These are phyloP conservation scores for Arthrobotrys conoides DNA, from an alignment of 2,329 filamentous ascomycete genomes.

Conservation along the genomic window DNA sequence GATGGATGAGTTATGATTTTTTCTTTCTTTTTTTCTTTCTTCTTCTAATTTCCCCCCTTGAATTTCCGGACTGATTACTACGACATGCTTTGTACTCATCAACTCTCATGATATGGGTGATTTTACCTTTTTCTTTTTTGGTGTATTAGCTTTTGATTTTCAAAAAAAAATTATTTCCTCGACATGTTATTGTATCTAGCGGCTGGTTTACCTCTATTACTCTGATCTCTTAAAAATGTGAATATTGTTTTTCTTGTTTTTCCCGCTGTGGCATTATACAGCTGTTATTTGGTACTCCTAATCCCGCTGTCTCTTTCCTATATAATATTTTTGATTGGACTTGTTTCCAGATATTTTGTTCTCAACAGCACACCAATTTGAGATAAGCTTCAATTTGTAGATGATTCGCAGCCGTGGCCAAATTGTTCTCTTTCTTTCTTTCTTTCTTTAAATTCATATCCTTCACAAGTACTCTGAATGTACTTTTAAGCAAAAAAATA, in stretches of 20 bases:
- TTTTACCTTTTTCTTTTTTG: not conserved
- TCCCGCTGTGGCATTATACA: too few species aligned
- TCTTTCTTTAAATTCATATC: not conserved
- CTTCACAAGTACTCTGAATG: not conserved
- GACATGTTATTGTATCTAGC: constrained; percentile 53
- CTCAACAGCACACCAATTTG: not conserved
- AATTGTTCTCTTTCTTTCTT: not conserved
- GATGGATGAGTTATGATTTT: constrained; percentile 51
- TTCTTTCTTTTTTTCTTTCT: too few species aligned
- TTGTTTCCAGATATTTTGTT: not conserved
- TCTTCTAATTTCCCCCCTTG: constrained; percentile 8
- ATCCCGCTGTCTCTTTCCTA: not conserved
- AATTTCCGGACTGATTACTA: not conserved
- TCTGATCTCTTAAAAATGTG: constrained; percentile 35
- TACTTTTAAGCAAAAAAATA: not conserved
- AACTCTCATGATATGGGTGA: not conserved
- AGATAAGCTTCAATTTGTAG: not conserved
- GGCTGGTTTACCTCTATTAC: constrained; percentile 40
- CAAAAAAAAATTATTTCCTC: constrained; percentile 28
- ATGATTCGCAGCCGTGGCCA: not conserved
- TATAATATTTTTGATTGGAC: constrained; percentile 1
- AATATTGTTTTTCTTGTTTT: constrained; percentile 31
- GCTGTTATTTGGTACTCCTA: not conserved
- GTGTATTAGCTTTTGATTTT: not conserved
- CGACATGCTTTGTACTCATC: not conserved